A percentile compares a stretch with the other conserved stretches of the same genome.
Evolutionary conservation across 2,329 filamentous ascomycete species (phyloP).

Genomic region (Xylariaceae sp.): DNA sequence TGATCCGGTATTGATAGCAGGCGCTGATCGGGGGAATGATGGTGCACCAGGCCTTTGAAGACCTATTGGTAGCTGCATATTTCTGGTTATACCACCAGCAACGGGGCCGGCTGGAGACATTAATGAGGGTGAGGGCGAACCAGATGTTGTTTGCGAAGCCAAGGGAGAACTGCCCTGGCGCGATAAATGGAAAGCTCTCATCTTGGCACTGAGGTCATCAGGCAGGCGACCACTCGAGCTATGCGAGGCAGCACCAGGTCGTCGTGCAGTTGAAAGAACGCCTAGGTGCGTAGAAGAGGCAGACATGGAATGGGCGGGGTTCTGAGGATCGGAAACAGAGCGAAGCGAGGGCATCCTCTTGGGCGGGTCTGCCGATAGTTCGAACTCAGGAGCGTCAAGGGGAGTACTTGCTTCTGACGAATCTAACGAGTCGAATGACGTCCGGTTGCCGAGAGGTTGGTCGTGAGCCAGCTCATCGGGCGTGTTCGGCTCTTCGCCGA

Average conservation of each 20-base stretch:
- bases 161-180: constrained; percentile 49
- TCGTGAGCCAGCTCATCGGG: constrained; percentile 50
- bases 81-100: constrained; percentile 47
- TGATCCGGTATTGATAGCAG: constrained; percentile 39
- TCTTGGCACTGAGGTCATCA: constrained; percentile 54
- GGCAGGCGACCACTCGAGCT: constrained; percentile 50
- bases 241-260: constrained; percentile 52
- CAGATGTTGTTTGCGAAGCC: constrained; percentile 38
- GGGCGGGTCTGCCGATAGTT: constrained; percentile 45
- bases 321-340: constrained; percentile 63
- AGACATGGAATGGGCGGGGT: constrained; percentile 63
- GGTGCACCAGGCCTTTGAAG: constrained; percentile 54
- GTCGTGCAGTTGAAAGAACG: constrained; percentile 70
- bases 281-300: constrained; percentile 85
- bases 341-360: constrained; percentile 65
- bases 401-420: constrained; percentile 57
- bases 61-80: constrained; percentile 50
- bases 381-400: constrained; percentile 47
- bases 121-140: constrained; percentile 39
- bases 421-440: constrained; percentile 50
- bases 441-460: constrained; percentile 46
- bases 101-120: constrained; percentile 37
- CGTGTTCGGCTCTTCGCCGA: constrained; percentile 16
- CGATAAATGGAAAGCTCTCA: constrained; percentile 53
- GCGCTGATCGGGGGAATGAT: constrained; percentile 60